Evolutionary conservation across 2,329 filamentous ascomycete species (phyloP), one percentile per base, ranked within the genome.

Genomic region (Incumbomyces lentus): DNA sequence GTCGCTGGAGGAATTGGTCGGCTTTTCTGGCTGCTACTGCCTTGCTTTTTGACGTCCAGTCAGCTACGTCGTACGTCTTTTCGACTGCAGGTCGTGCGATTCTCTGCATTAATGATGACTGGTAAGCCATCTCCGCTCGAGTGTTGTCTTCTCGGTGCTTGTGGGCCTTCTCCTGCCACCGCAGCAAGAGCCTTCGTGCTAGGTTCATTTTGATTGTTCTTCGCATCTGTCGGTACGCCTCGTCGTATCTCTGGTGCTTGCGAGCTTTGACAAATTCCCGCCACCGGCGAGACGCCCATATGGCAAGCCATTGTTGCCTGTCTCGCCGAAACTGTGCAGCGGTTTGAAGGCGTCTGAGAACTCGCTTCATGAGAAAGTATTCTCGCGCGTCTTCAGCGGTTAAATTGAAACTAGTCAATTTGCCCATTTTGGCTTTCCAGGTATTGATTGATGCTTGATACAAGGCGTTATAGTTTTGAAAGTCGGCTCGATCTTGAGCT

Each of bases 211-310:
- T 45, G n/a, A 45, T 22, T 5, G 42, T 45, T 13, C 42, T 45
- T 3, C 42, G 42, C 42, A 45, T 45, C 34, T 45, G 42, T 22
- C 42, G 17, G 26, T 46, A 46, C 14, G 44, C 44, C 33, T 40
- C 36, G 26, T 46, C 44, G 29, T 46, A 46, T 33, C 37, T 19
- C n/a, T 26, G 14, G 19, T 46, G 44, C 31, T 46, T 46, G 29
- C 44, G 26, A 18, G 11, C 12, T 19, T 40, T 46, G 36, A 40
- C 17, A n/a, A 40, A 40, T 10, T 33, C 17, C 13, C 30, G 44
- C 44, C 44, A 46, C 32, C 30, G 32, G 3, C 29, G 8, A 6
- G 33, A 8, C 16, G 44, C 33, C 44, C 44, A 40, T 33, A 13
- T 40, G 12, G 36, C 37, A 30, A 46, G 30, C 44, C 36, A 40